Evolutionary conservation across 202 grass and related monocot genomes (phyloP), one percentile per base, ranked within the genome.

Genomic region (Hordeum pubiflorum): DNA sequence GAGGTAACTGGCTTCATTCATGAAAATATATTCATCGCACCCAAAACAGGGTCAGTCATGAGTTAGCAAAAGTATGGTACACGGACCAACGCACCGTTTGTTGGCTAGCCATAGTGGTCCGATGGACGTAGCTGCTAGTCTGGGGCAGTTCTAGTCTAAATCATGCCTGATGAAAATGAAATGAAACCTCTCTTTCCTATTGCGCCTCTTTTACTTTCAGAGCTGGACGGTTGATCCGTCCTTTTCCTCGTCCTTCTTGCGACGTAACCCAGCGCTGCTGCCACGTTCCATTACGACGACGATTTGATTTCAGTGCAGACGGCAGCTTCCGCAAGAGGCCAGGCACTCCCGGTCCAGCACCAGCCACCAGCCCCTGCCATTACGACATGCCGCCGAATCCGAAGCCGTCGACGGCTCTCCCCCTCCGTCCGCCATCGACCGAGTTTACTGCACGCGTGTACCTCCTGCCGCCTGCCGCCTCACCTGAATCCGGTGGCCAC

Each of bases 401-500:
- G 40, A 62, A 78, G 65, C 26, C 15, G 17, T 15, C 11, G 22
- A 58, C 15, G 22, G 4, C 37, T 11, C 21, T 43, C 65, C 65
- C 3, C 64, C 1, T 24, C 36, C 22, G 6, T 27, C 18, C 7
- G 9, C 24, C 63, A 41, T 27, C 7, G 37, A 48, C 15, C 17
- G 38, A 66, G 58, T 20, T 63, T 72, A 62, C 75, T 23, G 2
- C 17, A 2, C 14, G 20, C 80, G 5, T 11, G 40, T 72, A 8
- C 68, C 37, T 48, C 40, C 68, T 8, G 68, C 68, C 39, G 38
- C 39, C 32, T 34, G 62, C 31, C 15, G 29, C 57, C 23, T 34
- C 67, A 46, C 22, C 67, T 71, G 67, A 71, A 71, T 46, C 67
- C 67, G 67, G 67, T 46, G 67, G 23, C 68, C 68, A 18, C 40